phyloP scores from a whole-genome alignment of 345 rosid species.

The Anacardium occidentale region DNA sequence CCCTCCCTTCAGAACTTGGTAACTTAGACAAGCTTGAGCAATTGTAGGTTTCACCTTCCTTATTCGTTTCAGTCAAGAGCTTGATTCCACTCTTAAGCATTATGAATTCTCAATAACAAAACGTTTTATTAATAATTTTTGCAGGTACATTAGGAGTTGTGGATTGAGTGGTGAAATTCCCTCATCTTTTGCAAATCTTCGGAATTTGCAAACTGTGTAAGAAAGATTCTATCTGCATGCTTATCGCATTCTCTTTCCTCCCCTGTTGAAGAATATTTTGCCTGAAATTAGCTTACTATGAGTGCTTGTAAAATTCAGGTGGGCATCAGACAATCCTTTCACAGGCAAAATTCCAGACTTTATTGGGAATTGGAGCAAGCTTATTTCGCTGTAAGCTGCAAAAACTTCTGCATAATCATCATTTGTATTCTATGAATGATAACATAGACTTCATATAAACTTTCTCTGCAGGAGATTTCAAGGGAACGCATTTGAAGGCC shows the following conservation, averaged over 20 bases:
- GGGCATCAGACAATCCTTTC: slow-evolving; percentile 34
- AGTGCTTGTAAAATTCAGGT: slow-evolving; percentile 20
- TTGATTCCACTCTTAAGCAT: too few relatives aligned
- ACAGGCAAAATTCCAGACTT: slow-evolving; percentile 40
- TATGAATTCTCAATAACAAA: background rate
- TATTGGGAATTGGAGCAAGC: slow-evolving; percentile 38
- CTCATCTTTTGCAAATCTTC: slow-evolving; percentile 3
- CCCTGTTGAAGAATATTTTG: background rate
- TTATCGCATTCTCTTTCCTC: background rate
- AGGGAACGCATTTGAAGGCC: slow-evolving; percentile 44
- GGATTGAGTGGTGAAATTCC: slow-evolving; percentile 19
- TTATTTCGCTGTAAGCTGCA: too few relatives aligned
- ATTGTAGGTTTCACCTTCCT: too few relatives aligned
- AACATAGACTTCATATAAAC: background rate
- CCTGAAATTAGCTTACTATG: background rate
- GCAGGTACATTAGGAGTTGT: slow-evolving; percentile 5
- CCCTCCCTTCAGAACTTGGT: slow-evolving; percentile 16
- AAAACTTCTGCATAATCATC: background rate
- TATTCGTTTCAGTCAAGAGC: background rate
- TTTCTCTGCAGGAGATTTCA: slow-evolving; percentile 53
- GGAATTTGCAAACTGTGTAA: background rate
- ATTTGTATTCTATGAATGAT: background rate
- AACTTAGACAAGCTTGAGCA: slow-evolving; percentile 11
- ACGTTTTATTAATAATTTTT: background rate
- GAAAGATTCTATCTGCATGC: background rate